Conservation (phyloP, 495 filamentous ascomycete genomes). For the Friedmanniomyces endolithicus region DNA sequence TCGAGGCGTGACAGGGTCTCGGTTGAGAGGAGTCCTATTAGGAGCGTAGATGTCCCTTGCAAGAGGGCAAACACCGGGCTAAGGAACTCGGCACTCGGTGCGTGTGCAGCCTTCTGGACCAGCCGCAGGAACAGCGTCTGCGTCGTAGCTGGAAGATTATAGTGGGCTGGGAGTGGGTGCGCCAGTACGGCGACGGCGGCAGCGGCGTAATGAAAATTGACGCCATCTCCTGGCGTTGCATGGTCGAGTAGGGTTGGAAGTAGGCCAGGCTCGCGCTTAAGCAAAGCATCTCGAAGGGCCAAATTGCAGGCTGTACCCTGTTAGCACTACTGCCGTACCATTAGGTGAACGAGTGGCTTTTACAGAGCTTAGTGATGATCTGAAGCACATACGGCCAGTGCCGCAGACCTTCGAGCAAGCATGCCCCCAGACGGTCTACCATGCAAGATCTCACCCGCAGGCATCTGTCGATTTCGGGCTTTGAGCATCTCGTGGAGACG, state of each 20-base stretch:
- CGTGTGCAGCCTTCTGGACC: conserved; percentile 17
- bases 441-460: conserved; percentile 20
- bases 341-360: neutral
- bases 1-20: conserved; percentile 17
- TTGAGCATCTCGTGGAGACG: conserved; percentile 6
- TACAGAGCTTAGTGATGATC: conserved; percentile 25
- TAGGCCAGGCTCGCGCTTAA: conserved; percentile 20
- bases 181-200: conserved; percentile 21
- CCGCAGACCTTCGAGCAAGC: conserved; percentile 21
- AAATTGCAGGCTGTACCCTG: conserved; percentile 15
- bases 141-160: conserved; percentile 22
- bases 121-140: conserved; percentile 24
- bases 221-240: conserved; percentile 9
- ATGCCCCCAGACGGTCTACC: conserved; percentile 16
- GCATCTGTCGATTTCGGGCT: conserved; percentile 13
- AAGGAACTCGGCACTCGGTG: conserved; percentile 15
- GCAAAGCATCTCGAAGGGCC: conserved; percentile 19
- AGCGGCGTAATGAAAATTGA: neutral
- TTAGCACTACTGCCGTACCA: neutral
- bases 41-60: conserved; percentile 22
- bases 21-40: conserved; percentile 16
- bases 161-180: conserved; percentile 18
- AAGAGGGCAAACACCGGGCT: conserved; percentile 22
- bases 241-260: conserved; percentile 22
- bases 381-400: conserved; percentile 26